phyloP scores from a whole-genome alignment of 495 filamentous ascomycete genomes.

The Aspergillus asperescens region DNA sequence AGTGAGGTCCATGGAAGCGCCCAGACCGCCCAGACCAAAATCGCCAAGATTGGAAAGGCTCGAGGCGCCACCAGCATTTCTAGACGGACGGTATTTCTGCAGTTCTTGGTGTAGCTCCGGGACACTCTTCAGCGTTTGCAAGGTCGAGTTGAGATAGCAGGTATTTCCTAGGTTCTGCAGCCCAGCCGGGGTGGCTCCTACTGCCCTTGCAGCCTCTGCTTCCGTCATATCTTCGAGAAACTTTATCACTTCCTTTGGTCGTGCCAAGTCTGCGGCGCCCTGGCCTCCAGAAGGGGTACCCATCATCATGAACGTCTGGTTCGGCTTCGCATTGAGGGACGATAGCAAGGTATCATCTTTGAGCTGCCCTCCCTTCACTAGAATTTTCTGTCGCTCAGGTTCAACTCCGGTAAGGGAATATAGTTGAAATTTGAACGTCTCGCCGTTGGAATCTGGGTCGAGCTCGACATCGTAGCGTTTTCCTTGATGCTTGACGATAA shows the following conservation, averaged over 20 bases:
- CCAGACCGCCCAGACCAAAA: slow-evolving; percentile 56
- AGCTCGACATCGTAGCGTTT: slow-evolving; percentile 92
- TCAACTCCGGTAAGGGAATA: slow-evolving; percentile 95
- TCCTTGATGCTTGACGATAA: slow-evolving; percentile 90
- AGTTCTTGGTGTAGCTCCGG: slow-evolving; percentile 88
- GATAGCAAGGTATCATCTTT: slow-evolving; percentile 91
- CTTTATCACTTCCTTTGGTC: slow-evolving; percentile 75
- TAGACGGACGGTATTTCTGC: slow-evolving; percentile 53
- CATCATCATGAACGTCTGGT: slow-evolving; percentile 94
- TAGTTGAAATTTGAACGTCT: slow-evolving; percentile 91
- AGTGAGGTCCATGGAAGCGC: slow-evolving; percentile 66
- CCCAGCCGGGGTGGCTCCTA: slow-evolving; percentile 82
- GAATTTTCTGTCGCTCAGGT: slow-evolving; percentile 90
- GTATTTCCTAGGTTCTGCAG: slow-evolving; percentile 93
- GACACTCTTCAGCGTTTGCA: slow-evolving; percentile 82
- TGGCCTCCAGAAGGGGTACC: slow-evolving; percentile 71
- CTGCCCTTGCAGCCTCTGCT: slow-evolving; percentile 74
- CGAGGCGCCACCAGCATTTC: slow-evolving; percentile 29
- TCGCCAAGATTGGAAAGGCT: slow-evolving; percentile 47
- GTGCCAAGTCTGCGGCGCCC: slow-evolving; percentile 49
- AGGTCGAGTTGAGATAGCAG: slow-evolving; percentile 95
- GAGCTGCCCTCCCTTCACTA: slow-evolving; percentile 88
- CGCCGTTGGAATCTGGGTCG: slow-evolving; percentile 76
- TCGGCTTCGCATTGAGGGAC: slow-evolving; percentile 75
- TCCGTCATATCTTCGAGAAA: slow-evolving; percentile 98